Conservation (phyloP, 108 stramenopile species). For the Nannochloropsis oceanica region DNA sequence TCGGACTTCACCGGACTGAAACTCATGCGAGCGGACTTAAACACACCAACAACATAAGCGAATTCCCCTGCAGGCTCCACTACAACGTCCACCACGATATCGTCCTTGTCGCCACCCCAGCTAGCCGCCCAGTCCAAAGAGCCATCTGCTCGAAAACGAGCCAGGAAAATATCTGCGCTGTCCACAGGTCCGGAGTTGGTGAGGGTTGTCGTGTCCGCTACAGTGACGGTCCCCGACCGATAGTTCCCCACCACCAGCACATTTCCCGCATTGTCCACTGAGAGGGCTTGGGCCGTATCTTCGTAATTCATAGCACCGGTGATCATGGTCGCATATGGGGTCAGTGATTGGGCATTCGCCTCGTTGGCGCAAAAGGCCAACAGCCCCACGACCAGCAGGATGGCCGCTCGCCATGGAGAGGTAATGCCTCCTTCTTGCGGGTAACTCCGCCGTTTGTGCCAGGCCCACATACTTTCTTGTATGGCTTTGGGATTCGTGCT, state of each 20-base stretch:
- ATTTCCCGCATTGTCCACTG: neutral
- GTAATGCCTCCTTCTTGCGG: neutral
- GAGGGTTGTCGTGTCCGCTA: neutral
- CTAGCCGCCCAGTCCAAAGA: neutral
- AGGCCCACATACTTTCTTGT: no score
- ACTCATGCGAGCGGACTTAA: neutral
- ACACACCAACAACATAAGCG: neutral
- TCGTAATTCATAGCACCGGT: neutral
- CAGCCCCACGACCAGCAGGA: neutral
- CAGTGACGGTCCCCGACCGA: neutral
- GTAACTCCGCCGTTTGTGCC: no score
- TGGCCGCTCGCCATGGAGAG: neutral
- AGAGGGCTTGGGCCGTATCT: neutral
- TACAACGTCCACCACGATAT: neutral
- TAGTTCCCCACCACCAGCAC: neutral
- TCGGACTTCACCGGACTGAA: neutral
- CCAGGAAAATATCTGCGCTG: neutral
- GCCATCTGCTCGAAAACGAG: neutral
- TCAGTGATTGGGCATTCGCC: neutral
- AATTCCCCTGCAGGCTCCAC: neutral
- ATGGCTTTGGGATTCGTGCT: no score
- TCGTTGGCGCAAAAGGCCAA: neutral
- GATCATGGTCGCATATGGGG: neutral
- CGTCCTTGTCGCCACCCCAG: neutral
- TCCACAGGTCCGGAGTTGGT: neutral